phyloP scores from a whole-genome alignment of 495 filamentous ascomycete species.

The Gamarada debralockiae region DNA sequence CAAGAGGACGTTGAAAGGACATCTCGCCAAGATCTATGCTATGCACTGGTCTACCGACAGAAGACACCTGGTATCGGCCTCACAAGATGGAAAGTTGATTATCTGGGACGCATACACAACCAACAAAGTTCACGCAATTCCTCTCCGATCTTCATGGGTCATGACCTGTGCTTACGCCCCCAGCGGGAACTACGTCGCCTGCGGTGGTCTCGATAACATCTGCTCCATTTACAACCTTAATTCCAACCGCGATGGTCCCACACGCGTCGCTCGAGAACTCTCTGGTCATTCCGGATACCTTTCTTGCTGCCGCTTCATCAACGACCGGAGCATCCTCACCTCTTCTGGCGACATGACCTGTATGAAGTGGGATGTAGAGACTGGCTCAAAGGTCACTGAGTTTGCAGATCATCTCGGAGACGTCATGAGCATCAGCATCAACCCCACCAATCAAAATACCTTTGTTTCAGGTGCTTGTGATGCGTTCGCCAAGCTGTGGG shows the following conservation, averaged over 20 bases:
- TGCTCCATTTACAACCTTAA: conserved; percentile 98
- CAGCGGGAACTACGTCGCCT: conserved; percentile 96
- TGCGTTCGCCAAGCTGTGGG: conserved; percentile 97
- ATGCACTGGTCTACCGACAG: conserved; percentile 99
- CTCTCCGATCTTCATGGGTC: conserved; percentile 97
- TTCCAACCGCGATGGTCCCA: conserved; percentile 91
- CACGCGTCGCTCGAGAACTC: conserved; percentile 91
- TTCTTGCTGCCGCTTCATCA: conserved; percentile 98
- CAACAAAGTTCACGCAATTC: conserved; percentile 99
- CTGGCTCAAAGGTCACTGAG: conserved; percentile 93
- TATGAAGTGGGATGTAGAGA: conserved; percentile 99
- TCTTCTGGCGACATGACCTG: conserved; percentile 99
- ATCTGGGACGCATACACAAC: conserved; percentile 99
- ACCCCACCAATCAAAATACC: conserved; percentile 97
- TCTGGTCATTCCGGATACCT: conserved; percentile 97
- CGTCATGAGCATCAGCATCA: conserved; percentile 99
- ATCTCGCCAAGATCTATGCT: conserved; percentile 98
- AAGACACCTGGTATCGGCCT: conserved; percentile 95
- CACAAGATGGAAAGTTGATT: conserved; percentile 98
- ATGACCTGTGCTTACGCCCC: conserved; percentile 99
- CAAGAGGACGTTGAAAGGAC: conserved; percentile 91
- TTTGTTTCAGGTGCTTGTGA: conserved; percentile 99
- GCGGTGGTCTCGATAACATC: conserved; percentile 98
- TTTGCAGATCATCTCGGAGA: conserved; percentile 98
- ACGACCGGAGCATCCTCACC: conserved; percentile 94